Percentiles rank a stretch among this genome's conserved stretches.
phyloP scores from a whole-genome alignment of 257 asterid species.

The Nemophila menziesii region DNA sequence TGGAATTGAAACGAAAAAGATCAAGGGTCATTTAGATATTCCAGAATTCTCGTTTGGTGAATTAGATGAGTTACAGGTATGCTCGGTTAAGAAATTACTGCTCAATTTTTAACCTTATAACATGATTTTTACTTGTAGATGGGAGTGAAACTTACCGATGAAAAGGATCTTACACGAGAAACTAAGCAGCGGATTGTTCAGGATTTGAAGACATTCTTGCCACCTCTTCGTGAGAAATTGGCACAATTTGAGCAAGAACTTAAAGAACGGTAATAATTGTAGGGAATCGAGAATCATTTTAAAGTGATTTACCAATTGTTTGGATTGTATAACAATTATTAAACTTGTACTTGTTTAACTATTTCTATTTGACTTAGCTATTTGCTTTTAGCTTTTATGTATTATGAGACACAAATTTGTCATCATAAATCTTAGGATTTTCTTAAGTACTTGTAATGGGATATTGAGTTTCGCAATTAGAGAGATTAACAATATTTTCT shows the following conservation, averaged over 20 bases:
- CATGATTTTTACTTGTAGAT: constrained; percentile 24
- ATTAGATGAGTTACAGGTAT: constrained; percentile 87
- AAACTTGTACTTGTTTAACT: background rate
- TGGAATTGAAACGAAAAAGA: constrained; percentile 56
- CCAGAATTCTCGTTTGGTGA: constrained; percentile 85
- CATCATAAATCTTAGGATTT: background rate
- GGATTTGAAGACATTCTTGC: constrained; percentile 47
- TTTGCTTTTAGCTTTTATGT: background rate
- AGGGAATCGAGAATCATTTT: background rate
- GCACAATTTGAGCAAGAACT: constrained; percentile 70
- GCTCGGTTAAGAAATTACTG: background rate
- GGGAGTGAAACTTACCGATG: constrained; percentile 52
- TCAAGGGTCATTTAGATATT: constrained; percentile 67
- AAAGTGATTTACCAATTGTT: no score
- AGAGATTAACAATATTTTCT: background rate
- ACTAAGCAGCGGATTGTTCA: constrained; percentile 40
- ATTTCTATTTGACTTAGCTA: background rate
- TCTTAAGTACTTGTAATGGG: background rate
- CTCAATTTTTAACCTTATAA: background rate
- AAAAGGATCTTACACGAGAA: constrained; percentile 39
- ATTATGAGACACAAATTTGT: background rate
- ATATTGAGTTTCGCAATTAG: background rate
- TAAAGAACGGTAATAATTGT: constrained; percentile 48
- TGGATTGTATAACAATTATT: background rate
- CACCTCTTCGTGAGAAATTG: constrained; percentile 56